These are phyloP conservation scores for Pestalotiopsis sp. DNA, from an alignment of 2,329 filamentous ascomycete species.

Conservation along the genomic window DNA sequence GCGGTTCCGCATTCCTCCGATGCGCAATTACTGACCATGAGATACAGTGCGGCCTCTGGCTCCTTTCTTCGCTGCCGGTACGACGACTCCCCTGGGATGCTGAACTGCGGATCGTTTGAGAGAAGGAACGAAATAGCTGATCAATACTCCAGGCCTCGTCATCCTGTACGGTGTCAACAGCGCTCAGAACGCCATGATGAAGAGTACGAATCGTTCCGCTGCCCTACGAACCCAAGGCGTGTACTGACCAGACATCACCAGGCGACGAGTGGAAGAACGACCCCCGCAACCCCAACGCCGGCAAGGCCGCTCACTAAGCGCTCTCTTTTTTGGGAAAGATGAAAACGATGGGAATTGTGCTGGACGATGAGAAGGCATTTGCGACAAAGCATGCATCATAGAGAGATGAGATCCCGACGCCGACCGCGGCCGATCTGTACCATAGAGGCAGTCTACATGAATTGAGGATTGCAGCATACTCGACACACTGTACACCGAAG, in stretches of 20 bases:
- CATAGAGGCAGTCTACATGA: constrained; percentile 28
- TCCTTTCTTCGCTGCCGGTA: constrained; percentile 96
- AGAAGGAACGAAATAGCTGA: constrained; percentile 23
- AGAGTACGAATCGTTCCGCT: constrained; percentile 60
- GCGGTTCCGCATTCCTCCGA: constrained; percentile 15
- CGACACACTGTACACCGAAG: neutral
- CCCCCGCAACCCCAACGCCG: constrained; percentile 77
- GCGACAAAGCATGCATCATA: constrained; percentile 22
- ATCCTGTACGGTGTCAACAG: constrained; percentile 93
- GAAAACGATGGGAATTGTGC: constrained; percentile 14
- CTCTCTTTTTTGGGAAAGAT: neutral
- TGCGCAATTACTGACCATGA: constrained; percentile 31
- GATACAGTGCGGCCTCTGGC: constrained; percentile 81
- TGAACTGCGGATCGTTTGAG: neutral
- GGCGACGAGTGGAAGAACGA: constrained; percentile 97
- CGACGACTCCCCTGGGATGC: constrained; percentile 38
- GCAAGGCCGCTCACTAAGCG: constrained; percentile 48
- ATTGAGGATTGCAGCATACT: constrained; percentile 20
- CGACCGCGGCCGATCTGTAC: constrained; percentile 28
- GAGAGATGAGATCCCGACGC: constrained; percentile 18
- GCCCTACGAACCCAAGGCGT: neutral
- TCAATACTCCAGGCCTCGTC: constrained; percentile 64
- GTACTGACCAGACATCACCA: constrained; percentile 38
- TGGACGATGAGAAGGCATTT: constrained; percentile 3
- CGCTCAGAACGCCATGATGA: constrained; percentile 74